Evolutionary conservation across 257 asterid species (phyloP).

Genomic region (Rehmannia glutinosa): DNA sequence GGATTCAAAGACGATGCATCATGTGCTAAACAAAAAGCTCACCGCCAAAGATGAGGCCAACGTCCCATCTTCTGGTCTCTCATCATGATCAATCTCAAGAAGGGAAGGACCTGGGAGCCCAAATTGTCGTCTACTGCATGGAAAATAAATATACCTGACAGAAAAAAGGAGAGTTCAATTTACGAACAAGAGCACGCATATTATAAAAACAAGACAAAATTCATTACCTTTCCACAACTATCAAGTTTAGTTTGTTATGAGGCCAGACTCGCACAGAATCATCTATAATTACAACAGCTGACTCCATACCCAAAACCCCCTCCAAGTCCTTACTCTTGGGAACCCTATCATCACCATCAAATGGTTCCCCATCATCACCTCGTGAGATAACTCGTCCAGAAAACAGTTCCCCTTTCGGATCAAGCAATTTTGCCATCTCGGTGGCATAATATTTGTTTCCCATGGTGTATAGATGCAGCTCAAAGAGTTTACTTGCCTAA

Average conservation of each 20-base stretch:
- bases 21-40: constrained; percentile 32
- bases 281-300: constrained; percentile 83
- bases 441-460: constrained; percentile 98
- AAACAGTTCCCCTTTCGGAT: constrained; percentile 92
- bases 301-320: constrained; percentile 97
- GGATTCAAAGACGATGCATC: not conserved
- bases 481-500: constrained; percentile 86
- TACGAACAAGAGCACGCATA: not conserved
- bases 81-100: constrained; percentile 96
- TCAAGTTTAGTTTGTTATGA: constrained; percentile 76
- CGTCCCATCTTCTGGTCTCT: constrained; percentile 97
- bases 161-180: not conserved
- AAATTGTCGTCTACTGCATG: constrained; percentile 95
- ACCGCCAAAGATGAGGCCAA: constrained; percentile 88
- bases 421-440: constrained; percentile 98
- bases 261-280: constrained; percentile 99
- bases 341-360: constrained; percentile 79
- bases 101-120: constrained; percentile 96
- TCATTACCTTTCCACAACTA: constrained; percentile 83
- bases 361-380: constrained; percentile 85
- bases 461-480: constrained; percentile 95
- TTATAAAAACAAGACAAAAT: not conserved
- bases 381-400: constrained; percentile 93
- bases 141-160: constrained; percentile 86
- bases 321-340: constrained; percentile 92